Evolutionary conservation across 257 asterid species (phyloP).

Genomic region (Cinchona pubescens): DNA sequence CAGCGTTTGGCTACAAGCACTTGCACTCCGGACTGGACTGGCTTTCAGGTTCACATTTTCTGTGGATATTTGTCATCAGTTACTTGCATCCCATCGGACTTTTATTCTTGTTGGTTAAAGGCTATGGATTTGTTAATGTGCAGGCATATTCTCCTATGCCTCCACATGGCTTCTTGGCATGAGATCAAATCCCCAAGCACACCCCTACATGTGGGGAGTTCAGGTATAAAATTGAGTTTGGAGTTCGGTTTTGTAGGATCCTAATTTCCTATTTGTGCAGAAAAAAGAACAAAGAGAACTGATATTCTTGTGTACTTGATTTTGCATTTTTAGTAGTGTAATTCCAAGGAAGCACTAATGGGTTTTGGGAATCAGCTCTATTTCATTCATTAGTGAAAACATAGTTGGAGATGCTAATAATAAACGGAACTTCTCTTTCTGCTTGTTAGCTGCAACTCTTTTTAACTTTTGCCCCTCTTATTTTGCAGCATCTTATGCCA

Average conservation of each 20-base stretch:
- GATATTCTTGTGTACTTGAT: not conserved
- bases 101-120: not conserved
- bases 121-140: conserved; percentile 23
- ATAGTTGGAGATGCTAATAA: not conserved
- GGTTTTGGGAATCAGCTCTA: not conserved
- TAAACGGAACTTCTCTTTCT: conserved; percentile 8
- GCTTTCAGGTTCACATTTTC: conserved; percentile 69
- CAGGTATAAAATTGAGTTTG: conserved; percentile 48
- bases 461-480: conserved; percentile 8
- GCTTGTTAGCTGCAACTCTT: not conserved
- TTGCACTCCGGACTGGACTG: conserved; percentile 86
- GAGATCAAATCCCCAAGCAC: conserved; percentile 84
- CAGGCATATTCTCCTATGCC: conserved; percentile 88
- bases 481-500: conserved; percentile 80
- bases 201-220: conserved; percentile 99
- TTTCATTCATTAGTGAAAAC: not conserved
- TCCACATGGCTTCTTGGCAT: conserved; percentile 81
- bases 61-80: not conserved
- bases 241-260: not conserved
- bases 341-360: not conserved
- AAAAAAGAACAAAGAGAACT: no score
- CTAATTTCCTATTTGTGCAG: no score
- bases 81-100: not conserved
- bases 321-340: conserved; percentile 2
- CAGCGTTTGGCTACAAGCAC: conserved; percentile 57